A percentile compares a stretch with the other conserved stretches of the same genome.
These are phyloP conservation scores for Fistulifera solaris DNA, from an alignment of 108 stramenopile species.

Conservation along the genomic window DNA sequence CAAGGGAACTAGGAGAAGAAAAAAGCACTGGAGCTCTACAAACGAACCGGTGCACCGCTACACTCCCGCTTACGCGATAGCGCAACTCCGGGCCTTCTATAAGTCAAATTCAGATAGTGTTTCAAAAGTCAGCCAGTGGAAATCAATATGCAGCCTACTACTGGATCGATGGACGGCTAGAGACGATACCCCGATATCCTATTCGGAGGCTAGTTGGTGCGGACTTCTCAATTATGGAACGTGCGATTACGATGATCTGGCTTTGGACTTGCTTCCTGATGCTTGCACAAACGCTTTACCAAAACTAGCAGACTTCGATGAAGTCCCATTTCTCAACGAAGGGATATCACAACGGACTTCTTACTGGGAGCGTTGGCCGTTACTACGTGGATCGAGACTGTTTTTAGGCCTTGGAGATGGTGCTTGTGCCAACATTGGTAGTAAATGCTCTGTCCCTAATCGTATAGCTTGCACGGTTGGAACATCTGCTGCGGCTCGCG, in stretches of 20 bases:
- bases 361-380: constrained; percentile 60
- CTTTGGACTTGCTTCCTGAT: constrained; percentile 30
- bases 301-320: constrained; percentile 24
- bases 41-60: constrained; percentile 62
- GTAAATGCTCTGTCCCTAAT: constrained; percentile 39
- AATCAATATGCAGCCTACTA: constrained; percentile 54
- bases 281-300: constrained; percentile 34
- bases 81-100: constrained; percentile 60
- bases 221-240: constrained; percentile 63
- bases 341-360: background rate
- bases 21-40: constrained; percentile 25
- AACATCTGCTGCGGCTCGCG: constrained; percentile 70
- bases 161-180: constrained; percentile 48
- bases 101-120: constrained; percentile 5
- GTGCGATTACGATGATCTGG: constrained; percentile 43
- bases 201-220: constrained; percentile 84
- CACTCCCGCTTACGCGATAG: constrained; percentile 69
- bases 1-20: too few relatives aligned
- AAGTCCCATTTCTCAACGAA: background rate
- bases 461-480: constrained; percentile 83
- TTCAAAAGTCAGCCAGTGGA: constrained; percentile 35
- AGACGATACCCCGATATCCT: constrained; percentile 46
- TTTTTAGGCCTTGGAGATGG: constrained; percentile 79
- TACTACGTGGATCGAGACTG: constrained; percentile 29
- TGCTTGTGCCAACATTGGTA: constrained; percentile 79